Base-by-base conservation (phyloP, 805 yeast species). In the Saccharomycopsis amapae region DNA sequence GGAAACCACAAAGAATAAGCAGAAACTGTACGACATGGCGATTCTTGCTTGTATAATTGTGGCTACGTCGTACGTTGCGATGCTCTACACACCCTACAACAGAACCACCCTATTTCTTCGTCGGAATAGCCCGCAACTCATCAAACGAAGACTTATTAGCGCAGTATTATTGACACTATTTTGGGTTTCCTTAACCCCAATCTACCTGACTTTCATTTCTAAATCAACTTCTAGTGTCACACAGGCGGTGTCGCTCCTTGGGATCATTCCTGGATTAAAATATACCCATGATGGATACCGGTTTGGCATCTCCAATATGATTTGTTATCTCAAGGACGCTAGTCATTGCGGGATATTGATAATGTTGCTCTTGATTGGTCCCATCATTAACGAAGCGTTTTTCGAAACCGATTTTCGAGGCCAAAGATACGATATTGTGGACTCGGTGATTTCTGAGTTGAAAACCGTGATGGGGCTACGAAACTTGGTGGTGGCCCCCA, bases 401-500 rank as follows among this genome's bases (percentile, higher is more conserved):
- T 50, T 61, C 22, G 56, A 57, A 25, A 26, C 55, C 23, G 57
- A 56, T 35, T 20, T 4, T 15, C 19, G 22, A 48, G 28, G 41
- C 48, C 17, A 15, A 15, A 28, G 40, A 31, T 5, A 7, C 12
- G 34, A 28, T 20, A 22, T 36, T 30, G 23, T 40, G 18, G 40
- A 5, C 5, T 18, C 37, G 5, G 45, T 53, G 1, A 5, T 52
- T 4, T 19, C 20, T 0, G 68, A 61, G 24, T 46, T 63, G 15
- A 4, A 3, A 1, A 49, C 53, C 1, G 48, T 74, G 3, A 59
- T 62, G 22, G 77, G 78, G 1, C 28, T 77, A 20, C 61, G 93
- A 48, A 79, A 81, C 57, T 68, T 76, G 39, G 45, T 83, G 0
- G 65, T 81, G 33, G 95, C 88, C 0, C 96, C 96, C 3, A 39